phyloP scores from a whole-genome alignment of 306 rosid species.

The barrel medic (Medicago truncatula) region DNA sequence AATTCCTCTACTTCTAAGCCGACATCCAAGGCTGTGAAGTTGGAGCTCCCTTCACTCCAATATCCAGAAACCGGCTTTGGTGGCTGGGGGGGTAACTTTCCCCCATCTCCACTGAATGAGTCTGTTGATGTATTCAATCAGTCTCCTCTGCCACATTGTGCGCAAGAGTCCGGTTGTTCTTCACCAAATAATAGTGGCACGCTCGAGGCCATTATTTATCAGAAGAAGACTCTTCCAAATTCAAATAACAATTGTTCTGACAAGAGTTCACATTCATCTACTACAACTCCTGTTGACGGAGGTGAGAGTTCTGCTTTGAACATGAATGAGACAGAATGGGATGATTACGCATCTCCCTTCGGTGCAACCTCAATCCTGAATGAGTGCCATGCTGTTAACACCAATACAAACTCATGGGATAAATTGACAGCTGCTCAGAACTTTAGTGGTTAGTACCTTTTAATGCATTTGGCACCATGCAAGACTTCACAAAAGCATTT shows the following conservation, averaged over 20 bases:
- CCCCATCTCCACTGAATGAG: slow-evolving; percentile 65
- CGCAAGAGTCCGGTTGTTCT: slow-evolving; percentile 61
- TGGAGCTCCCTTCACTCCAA: slow-evolving; percentile 99
- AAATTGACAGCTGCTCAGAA: slow-evolving; percentile 52
- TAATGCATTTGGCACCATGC: too few species aligned
- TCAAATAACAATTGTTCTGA: slow-evolving; percentile 61
- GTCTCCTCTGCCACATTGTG: slow-evolving; percentile 58
- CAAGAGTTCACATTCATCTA: slow-evolving; percentile 78
- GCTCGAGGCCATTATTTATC: slow-evolving; percentile 74
- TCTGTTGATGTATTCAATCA: slow-evolving; percentile 70
- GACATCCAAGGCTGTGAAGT: slow-evolving; percentile 73
- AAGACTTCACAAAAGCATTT: too few species aligned
- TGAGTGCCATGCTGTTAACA: slow-evolving; percentile 62
- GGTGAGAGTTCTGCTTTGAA: slow-evolving; percentile 63
- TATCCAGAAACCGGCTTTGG: slow-evolving; percentile 79
- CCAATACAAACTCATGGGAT: slow-evolving; percentile 66
- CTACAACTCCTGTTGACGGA: slow-evolving; percentile 64
- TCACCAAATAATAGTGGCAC: slow-evolving; percentile 73
- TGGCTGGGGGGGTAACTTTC: slow-evolving; percentile 76
- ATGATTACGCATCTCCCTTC: slow-evolving; percentile 65
- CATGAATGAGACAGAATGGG: slow-evolving; percentile 67
- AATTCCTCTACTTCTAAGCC: slow-evolving; percentile 89
- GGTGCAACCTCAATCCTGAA: slow-evolving; percentile 67
- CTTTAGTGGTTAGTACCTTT: slow-evolving; percentile 64
- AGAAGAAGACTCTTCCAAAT: slow-evolving; percentile 56